Base-by-base conservation (phyloP, 1,139 yeast species). In the Suhomyces bribrorum region DNA sequence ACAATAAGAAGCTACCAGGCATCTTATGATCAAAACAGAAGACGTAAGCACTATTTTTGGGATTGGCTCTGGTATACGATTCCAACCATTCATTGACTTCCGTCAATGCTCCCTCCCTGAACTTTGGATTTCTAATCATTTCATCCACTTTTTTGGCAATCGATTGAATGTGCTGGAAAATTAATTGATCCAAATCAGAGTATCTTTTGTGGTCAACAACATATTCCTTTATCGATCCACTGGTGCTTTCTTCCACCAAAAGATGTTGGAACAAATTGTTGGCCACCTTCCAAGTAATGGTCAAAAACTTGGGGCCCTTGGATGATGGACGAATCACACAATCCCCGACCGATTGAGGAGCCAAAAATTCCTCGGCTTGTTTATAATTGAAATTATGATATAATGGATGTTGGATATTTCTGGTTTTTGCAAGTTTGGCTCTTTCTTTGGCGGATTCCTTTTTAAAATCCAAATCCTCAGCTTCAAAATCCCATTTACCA, bases 241-340 rank as follows among this genome's bases (percentile, higher is more conserved):
- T 46, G 8, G 50, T 81, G 37, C 77, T 73, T 62, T 92, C 98
- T 47, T 83, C 75, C 34, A 92, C 86, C 52, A 89, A 90, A 46
- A 94, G 71, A 60, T 92, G 97, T 60, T 94, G 98, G 66, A 85
- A 94, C 48, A 92, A 69, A 57, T 83, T 86, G 54, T 86, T 92
- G 44, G 88, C 92, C 27, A 94, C 90, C 59, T 92, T 92, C 97
- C 98, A 92, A 0, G 99, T 92, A 28, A 90, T 85, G 2, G 96
- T 90, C 52, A 92, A 75, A 61, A 81, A 96, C 48, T 87, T 86
- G 30, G 79, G 75, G 25, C 98, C 98, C 46, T 83, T 81, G 6
- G 96, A 87, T 1, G 97, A 89, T 8, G 97, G 98, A 51, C 99
- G 79, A 41, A 92, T 87, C 23, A 94, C 95, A 65, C 89, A 79